Base-by-base conservation (phyloP, 2,329 filamentous ascomycete genomes). In the Fusarium praegraminearum region DNA sequence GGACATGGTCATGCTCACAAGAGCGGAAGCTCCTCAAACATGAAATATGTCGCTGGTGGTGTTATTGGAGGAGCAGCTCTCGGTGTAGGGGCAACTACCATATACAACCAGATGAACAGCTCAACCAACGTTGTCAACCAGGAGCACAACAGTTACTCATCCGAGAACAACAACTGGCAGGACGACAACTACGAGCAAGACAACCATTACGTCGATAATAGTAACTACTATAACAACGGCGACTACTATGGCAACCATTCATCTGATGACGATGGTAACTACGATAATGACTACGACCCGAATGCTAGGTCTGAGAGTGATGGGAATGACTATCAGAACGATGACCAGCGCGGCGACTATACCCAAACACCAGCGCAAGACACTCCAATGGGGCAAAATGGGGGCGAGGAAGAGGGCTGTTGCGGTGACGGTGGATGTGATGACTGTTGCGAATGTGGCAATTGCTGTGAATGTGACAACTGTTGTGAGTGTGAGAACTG, bases 41-140 rank as follows among this genome's bases (percentile, higher is more conserved):
- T 41, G 30, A 68, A 44, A n/a, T 52, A 49, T 11, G 28, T 20
- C 6, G 60, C 54, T 5, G 65, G 54, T 1, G 65, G 54, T 6
- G 60, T 44, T 3, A 54, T 16, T 1, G 50, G 12, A 1, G 65
- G 65, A 9, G 65, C 13, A n/a, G 61, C 36, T 1, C 16, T 51
- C 1, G 58, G 45, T 7, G 4, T 52, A 30, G 44, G 44, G 8
- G 57, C 43, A 15, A 24, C 51, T 15, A 43, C 43, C 5, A 35
- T 66, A 16, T 56, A 69, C 20, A 41, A 49, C n/a, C 41, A 57
- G n/a, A 28, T 61, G 24, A 47, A 65, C 10, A 69, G 44, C n/a
- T 50, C 66, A 5, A 44, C 30, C 8, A 60, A 65, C n/a, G 13
- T 60, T 5, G 22, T 51, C 12, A 69, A 53, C 16, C 41, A 61